Evolutionary conservation across 2,329 filamentous ascomycete species (phyloP), one percentile per base, ranked within the genome.

Genomic region (Exophiala sp.): DNA sequence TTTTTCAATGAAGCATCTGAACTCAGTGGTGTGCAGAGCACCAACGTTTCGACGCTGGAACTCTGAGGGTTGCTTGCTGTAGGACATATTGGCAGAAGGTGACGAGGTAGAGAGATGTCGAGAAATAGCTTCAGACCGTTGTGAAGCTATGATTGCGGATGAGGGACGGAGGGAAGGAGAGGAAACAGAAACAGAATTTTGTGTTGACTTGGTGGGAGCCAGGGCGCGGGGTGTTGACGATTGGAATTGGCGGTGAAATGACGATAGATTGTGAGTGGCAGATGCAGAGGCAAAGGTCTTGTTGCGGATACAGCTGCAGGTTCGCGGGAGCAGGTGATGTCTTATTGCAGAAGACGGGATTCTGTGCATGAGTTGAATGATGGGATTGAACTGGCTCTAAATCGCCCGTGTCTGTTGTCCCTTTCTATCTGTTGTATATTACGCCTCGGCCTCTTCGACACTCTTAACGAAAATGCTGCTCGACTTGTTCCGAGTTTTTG

Each of bases 1-100:
- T 81, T 95, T 91, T 83, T 99, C 92, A 71, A 97, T 85, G 84
- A 87, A 99, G 77, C 96, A 86, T 71, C 94, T 89, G 84, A 96
- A 91, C 81, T 97, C 91, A 72, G 96, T 81, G 67, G 94, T 97
- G 82, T 96, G 87, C 69, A 90, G 84, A 69, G 89, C 85, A 68
- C 82, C 94, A 71, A 96, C 81, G 83, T 95, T 96, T 79, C 91
- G 88, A 72, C 88, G 76, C 69, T 80, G 81, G 80, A 90, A 99
- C 62, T 75, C 72, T 59, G 83, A 81, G 61, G 83, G 74, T 78
- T 87, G 85, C 68, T 76, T 79, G 66, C 64, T 63, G 59, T 65
- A 64, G 8, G 64, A 70, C 66, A 59, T 70, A 48, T 54, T 62
- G 50, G 61, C 54, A 20, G 66, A 59, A 47, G 66, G 54, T 38